Evolutionary conservation across 1,284 basidiomycete genomes (phyloP).

Genomic region (Cryptococcus wingfieldii): DNA sequence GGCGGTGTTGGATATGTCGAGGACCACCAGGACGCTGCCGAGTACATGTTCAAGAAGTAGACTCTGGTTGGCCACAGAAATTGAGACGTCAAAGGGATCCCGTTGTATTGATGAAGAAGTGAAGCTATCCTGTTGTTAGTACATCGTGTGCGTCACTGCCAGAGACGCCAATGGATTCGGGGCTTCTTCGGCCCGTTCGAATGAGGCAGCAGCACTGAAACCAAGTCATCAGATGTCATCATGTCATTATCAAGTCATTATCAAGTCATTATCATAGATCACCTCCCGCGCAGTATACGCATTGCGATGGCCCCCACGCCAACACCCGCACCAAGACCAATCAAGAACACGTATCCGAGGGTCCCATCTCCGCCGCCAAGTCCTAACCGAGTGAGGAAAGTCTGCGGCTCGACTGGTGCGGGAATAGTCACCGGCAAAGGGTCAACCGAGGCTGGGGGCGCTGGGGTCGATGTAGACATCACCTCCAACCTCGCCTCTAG

Average conservation of each 20-base stretch:
- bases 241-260: too few species aligned
- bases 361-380: slow-evolving; percentile 9
- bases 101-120: too few species aligned
- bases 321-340: slow-evolving; percentile 35
- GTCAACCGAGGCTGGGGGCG: not conserved
- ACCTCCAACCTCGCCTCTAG: slow-evolving; percentile 23
- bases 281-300: slow-evolving; percentile 22
- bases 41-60: not conserved
- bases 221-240: too few species aligned
- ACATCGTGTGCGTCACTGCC: too few species aligned
- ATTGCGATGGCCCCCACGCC: slow-evolving; percentile 36
- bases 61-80: too few species aligned
- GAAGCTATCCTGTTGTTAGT: too few species aligned
- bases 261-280: too few species aligned
- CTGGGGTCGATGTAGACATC: not conserved
- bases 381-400: slow-evolving; percentile 17
- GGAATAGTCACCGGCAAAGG: not conserved
- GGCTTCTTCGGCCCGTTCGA: too few species aligned
- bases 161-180: too few species aligned
- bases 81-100: too few species aligned
- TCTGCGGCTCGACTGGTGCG: not conserved
- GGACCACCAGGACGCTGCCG: slow-evolving; percentile 7
- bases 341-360: slow-evolving; percentile 28
- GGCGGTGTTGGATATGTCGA: slow-evolving; percentile 8
- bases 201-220: too few species aligned